A percentile compares a stretch with the other conserved stretches of the same genome.
These are phyloP conservation scores for Globisporangium okanoganense DNA, from an alignment of 352 stramenopile species.

Conservation along the genomic window DNA sequence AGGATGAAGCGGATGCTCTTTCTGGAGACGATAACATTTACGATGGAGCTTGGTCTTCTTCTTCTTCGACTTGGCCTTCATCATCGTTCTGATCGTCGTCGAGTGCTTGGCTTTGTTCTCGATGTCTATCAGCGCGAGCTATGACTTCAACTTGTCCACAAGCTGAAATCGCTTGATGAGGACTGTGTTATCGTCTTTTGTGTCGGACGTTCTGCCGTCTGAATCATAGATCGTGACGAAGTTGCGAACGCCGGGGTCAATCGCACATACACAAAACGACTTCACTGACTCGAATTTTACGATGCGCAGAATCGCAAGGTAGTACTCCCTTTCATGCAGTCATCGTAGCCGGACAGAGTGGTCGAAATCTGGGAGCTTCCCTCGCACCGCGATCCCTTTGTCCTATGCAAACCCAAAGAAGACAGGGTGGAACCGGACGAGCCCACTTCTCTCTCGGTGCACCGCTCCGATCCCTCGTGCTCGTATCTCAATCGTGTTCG, in stretches of 20 bases:
- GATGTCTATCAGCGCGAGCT: not conserved
- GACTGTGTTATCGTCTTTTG: not conserved
- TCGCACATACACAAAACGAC: not conserved
- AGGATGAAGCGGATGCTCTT: not conserved
- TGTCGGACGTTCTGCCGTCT: not conserved
- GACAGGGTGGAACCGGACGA: not conserved
- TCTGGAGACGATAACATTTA: not conserved
- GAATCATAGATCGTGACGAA: not conserved
- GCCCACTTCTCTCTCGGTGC: no score
- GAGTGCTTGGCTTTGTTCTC: not conserved
- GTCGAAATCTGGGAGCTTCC: not conserved
- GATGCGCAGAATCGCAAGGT: not conserved
- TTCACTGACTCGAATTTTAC: not conserved
- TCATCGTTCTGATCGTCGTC: not conserved
- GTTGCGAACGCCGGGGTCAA: not conserved
- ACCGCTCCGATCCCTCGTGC: no score
- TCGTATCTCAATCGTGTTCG: not conserved
- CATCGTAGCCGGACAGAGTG: not conserved
- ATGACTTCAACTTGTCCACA: not conserved
- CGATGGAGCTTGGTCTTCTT: not conserved
- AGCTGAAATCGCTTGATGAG: not conserved
- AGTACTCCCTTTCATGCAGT: not conserved
- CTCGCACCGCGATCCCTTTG: not conserved
- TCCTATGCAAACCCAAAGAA: not conserved
- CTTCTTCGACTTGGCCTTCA: not conserved